These are phyloP conservation scores for Erucastrum elatum DNA, from an alignment of 345 rosid species.

Conservation along the genomic window DNA sequence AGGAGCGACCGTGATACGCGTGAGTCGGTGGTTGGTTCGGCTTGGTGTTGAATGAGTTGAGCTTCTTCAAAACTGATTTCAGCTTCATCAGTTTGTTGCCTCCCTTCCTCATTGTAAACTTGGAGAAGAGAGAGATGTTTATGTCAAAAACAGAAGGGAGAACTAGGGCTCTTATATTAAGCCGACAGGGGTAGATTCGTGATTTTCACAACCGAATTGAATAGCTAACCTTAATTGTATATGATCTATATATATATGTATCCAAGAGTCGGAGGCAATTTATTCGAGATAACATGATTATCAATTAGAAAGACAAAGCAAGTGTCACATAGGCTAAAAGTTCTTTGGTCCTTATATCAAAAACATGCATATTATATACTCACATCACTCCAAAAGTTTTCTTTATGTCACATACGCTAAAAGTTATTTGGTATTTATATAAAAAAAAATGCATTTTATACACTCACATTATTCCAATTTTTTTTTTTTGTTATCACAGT, in stretches of 20 bases:
- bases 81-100: conserved; percentile 75
- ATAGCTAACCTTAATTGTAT: neutral
- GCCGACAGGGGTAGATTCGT: conserved; percentile 23
- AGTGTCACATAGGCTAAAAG: neutral
- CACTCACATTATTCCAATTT: neutral
- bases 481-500: conserved; percentile 8
- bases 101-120: conserved; percentile 57
- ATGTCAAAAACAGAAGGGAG: conserved; percentile 15
- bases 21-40: conserved; percentile 37
- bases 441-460: neutral
- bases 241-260: neutral
- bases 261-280: neutral
- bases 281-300: neutral
- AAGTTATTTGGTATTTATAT: neutral
- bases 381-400: conserved; percentile 24
- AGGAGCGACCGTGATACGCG: conserved; percentile 38
- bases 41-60: conserved; percentile 74
- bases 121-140: neutral
- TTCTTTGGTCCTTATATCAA: neutral
- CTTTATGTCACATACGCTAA: conserved; percentile 1
- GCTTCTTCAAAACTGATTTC: conserved; percentile 78
- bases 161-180: conserved; percentile 5
- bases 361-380: conserved; percentile 1
- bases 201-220: neutral
- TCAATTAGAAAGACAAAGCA: neutral